These are phyloP conservation scores for Ramaria sp. DNA, from an alignment of 768 basidiomycete genomes.

Conservation along the genomic window DNA sequence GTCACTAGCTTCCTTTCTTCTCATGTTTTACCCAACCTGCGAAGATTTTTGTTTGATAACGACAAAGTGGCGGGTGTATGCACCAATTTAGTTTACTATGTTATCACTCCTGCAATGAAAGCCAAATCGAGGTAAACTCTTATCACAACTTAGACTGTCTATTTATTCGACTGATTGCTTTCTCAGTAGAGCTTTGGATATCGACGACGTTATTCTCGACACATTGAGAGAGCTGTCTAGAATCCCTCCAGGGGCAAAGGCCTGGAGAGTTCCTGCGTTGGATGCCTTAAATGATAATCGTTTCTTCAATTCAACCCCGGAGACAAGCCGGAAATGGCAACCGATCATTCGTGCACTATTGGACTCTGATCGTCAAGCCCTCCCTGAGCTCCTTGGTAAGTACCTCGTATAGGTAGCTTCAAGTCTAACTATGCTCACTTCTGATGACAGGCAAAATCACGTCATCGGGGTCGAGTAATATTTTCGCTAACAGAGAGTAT, in stretches of 20 bases:
- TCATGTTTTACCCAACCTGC: slow-evolving; percentile 59
- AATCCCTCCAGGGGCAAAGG: slow-evolving; percentile 65
- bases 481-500: slow-evolving; percentile 91
- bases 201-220: slow-evolving; percentile 54
- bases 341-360: slow-evolving; percentile 70
- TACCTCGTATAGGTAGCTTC: slow-evolving; percentile 1
- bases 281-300: slow-evolving; percentile 81
- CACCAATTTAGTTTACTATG: slow-evolving; percentile 74
- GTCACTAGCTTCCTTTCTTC: slow-evolving; percentile 62
- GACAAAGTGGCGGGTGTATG: slow-evolving; percentile 76
- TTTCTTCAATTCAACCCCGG: slow-evolving; percentile 67
- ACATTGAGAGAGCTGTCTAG: slow-evolving; percentile 72
- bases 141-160: background rate
- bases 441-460: slow-evolving; percentile 35
- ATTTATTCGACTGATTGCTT: slow-evolving; percentile 10
- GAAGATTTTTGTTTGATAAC: slow-evolving; percentile 70
- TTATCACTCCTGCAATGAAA: slow-evolving; percentile 73
- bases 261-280: slow-evolving; percentile 71
- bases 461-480: slow-evolving; percentile 83
- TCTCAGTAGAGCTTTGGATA: slow-evolving; percentile 57
- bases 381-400: slow-evolving; percentile 76
- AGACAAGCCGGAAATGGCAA: slow-evolving; percentile 55
- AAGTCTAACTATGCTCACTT: background rate
- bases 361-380: slow-evolving; percentile 76
- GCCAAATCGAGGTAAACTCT: slow-evolving; percentile 53